Base-by-base conservation (phyloP, 768 basidiomycete species). In the Ramaria sp. region DNA sequence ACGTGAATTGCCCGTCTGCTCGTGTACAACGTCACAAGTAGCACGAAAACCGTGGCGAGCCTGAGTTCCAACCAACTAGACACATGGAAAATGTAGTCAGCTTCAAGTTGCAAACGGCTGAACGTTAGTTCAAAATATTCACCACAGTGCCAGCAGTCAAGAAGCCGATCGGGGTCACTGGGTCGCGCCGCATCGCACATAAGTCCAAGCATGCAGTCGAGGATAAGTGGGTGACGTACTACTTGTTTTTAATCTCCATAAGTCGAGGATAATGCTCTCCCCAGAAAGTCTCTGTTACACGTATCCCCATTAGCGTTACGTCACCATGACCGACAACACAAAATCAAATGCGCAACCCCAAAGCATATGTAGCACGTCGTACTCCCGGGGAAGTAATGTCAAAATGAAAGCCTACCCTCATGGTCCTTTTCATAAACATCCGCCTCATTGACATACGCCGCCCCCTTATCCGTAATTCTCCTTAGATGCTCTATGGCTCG, bases 401-500 rank as follows among this genome's bases (percentile, higher is more conserved):
- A 27, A 27, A 27, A 2, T 5, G 27, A 27, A 27, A 27, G 5
- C 54, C 19, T 15, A 47, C 54, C 27, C 39, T 57, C 46, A 37
- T 42, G 42, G 10, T 49, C 39, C 4, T 7, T 11, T 37, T 57
- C 55, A 41, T 57, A 57, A 7, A 57, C 55, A 57, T 57, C 55
- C 13, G 46, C 47, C 34, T 57, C 55, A 24, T 57, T 57, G 55
- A 71, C 53, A 63, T 78, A 78, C 24, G 78, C 66, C 46, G 72
- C 48, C 48, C 24, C 31, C 27, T 30, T 24, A 12, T 15, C 31
- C 12, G 76, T 75, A 31, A 78, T 68, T 58, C 54, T 68, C 34
- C 75, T 63, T 58, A 79, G 61, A 60, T 70, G 60, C 49, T 73
- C 72, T 27, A 77, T 73, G 4, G 73, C 66, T n/a, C 47, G 55